Base-by-base conservation (phyloP, 768 basidiomycete species). In the Lentinula raphanica region DNA sequence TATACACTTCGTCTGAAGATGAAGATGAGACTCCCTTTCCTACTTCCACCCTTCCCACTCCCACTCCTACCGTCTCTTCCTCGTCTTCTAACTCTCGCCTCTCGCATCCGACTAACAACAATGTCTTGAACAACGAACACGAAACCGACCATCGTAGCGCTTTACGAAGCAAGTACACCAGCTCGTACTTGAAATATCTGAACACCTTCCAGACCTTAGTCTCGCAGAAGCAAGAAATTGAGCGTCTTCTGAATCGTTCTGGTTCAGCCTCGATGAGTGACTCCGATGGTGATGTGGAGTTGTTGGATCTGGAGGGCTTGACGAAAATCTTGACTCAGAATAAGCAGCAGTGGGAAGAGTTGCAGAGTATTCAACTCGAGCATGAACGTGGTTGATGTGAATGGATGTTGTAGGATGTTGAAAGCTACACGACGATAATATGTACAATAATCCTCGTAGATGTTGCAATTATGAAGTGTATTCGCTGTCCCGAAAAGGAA, bases 1-100 rank as follows among this genome's bases (percentile, higher is more conserved):
- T 84, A 51, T 87, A 85, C 60, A 87, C 87, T 0, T 86, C 86
- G 1, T 85, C 86, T 1, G 85, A 85, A 38, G 82, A 87, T 51
- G 83, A 85, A 64, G 76, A 74, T 23, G 76, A 80, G 58, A 69
- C 69, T 8, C 66, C 69, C 1, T 54, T 40, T 62, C 60, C 39
- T 66, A 63, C 63, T 60, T 62, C 59, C 68, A 54, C 66, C 0
- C 59, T 68, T 2, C 68, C 70, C 31, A 67, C 64, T 27, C 71
- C 73, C 9, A 67, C 64, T 27, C 71, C 73, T 9, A 38, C 50
- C 2, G 28, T 65, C 25, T 63, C 67, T 19, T 35, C 63, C 27
- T 58, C 65, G 28, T 32, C 50, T 23, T 59, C 69, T 11, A 54
- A 63, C 58, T 64, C 61, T 55, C 68, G 71, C 48, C 61, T 7